Evolutionary conservation across 306 rosid genomes (phyloP), one percentile per base, ranked within the genome.

Genomic region (Malus sieversii): DNA sequence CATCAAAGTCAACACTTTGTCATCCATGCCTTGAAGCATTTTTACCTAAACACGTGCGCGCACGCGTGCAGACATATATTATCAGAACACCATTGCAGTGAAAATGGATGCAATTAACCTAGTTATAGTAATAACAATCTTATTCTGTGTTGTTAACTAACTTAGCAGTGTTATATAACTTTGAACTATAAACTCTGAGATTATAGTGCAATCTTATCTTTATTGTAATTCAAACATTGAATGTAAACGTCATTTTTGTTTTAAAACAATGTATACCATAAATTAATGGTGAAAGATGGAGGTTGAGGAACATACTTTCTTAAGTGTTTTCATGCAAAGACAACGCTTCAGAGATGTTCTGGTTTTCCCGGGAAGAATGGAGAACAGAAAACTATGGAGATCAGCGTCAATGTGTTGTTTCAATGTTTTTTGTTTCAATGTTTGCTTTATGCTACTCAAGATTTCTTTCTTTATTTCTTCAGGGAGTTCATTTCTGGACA

Each of bases 291-390:
- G 40, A 19, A 12, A 55, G 10, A 6, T 6, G 1, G 61, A 20
- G 61, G 61, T 55, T 20, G 12, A 18, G 5, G 29, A 27, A 27
- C 1, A 4, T 77, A 92, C 96, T 74, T 87, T 87, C 82, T 66
- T 84, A 15, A 92, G 82, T 68, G 84, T 62, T 65, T 86, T 75
- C 78, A 82, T 29, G 78, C 92, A 90, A 46, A 93, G 96, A 81
- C 82, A 85, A 32, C 81, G 87, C 79, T 87, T 87, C 59, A 92
- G 82, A 73, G 82, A 85, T 82, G 85, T 90, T 83, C 83, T 88
- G 45, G 83, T 87, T 61, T 90, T 87, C 59, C 69, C 74, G 75
- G 96, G 92, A 83, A 92, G 92, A 81, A 85, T 75, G 23, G 79
- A 30, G 68, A 87, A 74, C 71, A 88, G 73, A 35, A 35, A 35